phyloP scores from a whole-genome alignment of 2,329 filamentous ascomycete species.

The Neofusicoccum sp. region DNA sequence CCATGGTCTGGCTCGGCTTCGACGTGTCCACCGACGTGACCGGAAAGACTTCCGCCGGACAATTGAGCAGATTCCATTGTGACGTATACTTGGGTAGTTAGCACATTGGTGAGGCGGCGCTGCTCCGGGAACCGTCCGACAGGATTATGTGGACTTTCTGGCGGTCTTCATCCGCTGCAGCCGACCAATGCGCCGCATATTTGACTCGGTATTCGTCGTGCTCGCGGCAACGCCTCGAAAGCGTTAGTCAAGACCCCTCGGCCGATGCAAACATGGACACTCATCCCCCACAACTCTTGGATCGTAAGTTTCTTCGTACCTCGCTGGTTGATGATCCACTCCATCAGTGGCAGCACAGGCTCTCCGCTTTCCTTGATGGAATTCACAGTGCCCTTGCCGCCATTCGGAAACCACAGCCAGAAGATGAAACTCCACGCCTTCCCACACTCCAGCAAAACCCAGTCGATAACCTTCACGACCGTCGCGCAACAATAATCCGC shows the following conservation, averaged over 20 bases:
- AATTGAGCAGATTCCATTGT: slow-evolving; percentile 71
- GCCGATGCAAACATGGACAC: background rate
- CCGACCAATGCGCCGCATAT: slow-evolving; percentile 41
- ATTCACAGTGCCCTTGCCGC: slow-evolving; percentile 54
- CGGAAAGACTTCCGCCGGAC: slow-evolving; percentile 63
- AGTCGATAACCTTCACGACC: slow-evolving; percentile 58
- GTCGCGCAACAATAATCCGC: slow-evolving; percentile 46
- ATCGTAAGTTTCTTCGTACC: background rate
- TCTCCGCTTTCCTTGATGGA: slow-evolving; percentile 60
- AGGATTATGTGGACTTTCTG: slow-evolving; percentile 61
- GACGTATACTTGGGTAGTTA: slow-evolving; percentile 66
- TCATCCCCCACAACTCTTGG: background rate
- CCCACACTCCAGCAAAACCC: slow-evolving; percentile 49
- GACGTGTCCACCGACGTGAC: background rate
- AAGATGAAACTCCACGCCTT: background rate
- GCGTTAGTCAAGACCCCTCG: slow-evolving; percentile 32
- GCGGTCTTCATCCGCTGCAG: slow-evolving; percentile 45
- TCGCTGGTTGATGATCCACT: slow-evolving; percentile 35
- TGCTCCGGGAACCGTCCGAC: slow-evolving; percentile 49
- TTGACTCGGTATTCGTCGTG: slow-evolving; percentile 48
- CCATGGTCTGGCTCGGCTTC: background rate
- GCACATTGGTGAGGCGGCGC: slow-evolving; percentile 51
- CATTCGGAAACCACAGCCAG: slow-evolving; percentile 61
- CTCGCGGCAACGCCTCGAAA: slow-evolving; percentile 43
- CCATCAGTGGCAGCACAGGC: slow-evolving; percentile 59